Conservation (phyloP, 768 basidiomycete species). For the Auricularia auricula-judae region DNA sequence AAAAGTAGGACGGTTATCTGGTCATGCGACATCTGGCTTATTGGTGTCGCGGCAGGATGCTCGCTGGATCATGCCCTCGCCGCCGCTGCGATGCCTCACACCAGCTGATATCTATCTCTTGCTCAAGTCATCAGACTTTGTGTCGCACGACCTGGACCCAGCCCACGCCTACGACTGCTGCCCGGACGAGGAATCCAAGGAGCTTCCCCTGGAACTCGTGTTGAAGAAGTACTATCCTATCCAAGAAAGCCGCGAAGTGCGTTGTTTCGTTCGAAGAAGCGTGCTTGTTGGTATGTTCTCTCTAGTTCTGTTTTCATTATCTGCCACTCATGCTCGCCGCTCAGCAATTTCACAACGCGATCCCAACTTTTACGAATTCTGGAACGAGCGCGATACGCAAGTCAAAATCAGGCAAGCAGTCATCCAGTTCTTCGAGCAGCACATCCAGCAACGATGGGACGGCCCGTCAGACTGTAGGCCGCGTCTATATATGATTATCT, state of each 20-base stretch:
- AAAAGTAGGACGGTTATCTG: conserved; percentile 37
- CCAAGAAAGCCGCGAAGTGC: conserved; percentile 71
- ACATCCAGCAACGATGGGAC: conserved; percentile 52
- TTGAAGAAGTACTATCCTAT: conserved; percentile 85
- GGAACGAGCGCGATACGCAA: conserved; percentile 52
- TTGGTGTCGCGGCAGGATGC: conserved; percentile 52
- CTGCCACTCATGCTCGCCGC: neutral
- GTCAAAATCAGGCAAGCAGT: conserved; percentile 42
- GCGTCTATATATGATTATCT: neutral
- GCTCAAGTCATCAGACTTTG: conserved; percentile 87
- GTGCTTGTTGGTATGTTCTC: conserved; percentile 50
- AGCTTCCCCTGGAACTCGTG: conserved; percentile 59
- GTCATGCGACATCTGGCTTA: neutral
- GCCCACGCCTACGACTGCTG: conserved; percentile 62
- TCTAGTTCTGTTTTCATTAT: neutral
- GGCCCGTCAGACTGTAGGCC: conserved; percentile 54
- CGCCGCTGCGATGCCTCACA: conserved; percentile 76
- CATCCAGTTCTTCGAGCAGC: conserved; percentile 51
- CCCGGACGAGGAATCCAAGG: conserved; percentile 28
- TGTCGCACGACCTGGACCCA: conserved; percentile 61
- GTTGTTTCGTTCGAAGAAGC: conserved; percentile 79
- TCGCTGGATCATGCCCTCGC: conserved; percentile 79
- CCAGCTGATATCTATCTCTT: conserved; percentile 87
- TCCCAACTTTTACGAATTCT: conserved; percentile 77
- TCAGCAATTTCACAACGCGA: conserved; percentile 83